Percentiles rank a stretch among this genome's conserved stretches.
These are phyloP conservation scores for Blastobotrys chiropterorum DNA, from an alignment of 805 yeast species.

Conservation along the genomic window DNA sequence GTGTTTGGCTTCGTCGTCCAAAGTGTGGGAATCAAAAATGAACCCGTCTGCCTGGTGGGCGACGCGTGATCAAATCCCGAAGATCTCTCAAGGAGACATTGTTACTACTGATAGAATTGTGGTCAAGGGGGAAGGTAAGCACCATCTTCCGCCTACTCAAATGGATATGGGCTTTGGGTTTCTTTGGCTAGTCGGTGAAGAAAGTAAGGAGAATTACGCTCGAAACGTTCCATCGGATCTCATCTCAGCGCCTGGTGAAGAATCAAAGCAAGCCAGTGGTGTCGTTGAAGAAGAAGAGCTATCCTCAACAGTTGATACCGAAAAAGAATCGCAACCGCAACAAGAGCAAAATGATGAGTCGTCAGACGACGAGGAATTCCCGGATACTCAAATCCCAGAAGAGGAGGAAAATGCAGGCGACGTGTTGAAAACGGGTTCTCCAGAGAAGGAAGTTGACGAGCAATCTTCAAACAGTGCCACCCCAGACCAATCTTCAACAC, in stretches of 20 bases:
- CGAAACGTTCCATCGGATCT: neutral
- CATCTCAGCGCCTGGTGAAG: neutral
- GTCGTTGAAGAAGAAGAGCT: slow-evolving; percentile 10
- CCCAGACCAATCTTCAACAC: slow-evolving; percentile 1
- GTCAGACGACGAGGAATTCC: slow-evolving; percentile 26
- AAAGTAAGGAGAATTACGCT: slow-evolving; percentile 36
- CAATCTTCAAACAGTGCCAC: neutral
- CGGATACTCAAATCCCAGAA: slow-evolving; percentile 23
- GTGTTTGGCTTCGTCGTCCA: slow-evolving; percentile 64
- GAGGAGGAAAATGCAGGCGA: slow-evolving; percentile 13
- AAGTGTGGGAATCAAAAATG: slow-evolving; percentile 85
- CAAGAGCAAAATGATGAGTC: slow-evolving; percentile 18
- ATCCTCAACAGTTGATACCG: too few species aligned
- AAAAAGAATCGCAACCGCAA: slow-evolving; percentile 8
- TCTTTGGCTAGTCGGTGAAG: slow-evolving; percentile 62
- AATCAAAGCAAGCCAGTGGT: neutral
- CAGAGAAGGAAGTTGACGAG: slow-evolving; percentile 7
- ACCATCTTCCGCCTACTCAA: slow-evolving; percentile 64
- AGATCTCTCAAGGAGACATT: slow-evolving; percentile 46
- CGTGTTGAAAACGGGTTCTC: slow-evolving; percentile 4
- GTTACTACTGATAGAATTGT: slow-evolving; percentile 59
- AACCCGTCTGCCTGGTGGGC: slow-evolving; percentile 83
- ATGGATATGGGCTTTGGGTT: slow-evolving; percentile 87
- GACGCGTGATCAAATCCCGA: slow-evolving; percentile 60
- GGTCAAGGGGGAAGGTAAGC: slow-evolving; percentile 45